Conservation (phyloP, 116 monocot genomes). For the Cymodocea nodosa region DNA sequence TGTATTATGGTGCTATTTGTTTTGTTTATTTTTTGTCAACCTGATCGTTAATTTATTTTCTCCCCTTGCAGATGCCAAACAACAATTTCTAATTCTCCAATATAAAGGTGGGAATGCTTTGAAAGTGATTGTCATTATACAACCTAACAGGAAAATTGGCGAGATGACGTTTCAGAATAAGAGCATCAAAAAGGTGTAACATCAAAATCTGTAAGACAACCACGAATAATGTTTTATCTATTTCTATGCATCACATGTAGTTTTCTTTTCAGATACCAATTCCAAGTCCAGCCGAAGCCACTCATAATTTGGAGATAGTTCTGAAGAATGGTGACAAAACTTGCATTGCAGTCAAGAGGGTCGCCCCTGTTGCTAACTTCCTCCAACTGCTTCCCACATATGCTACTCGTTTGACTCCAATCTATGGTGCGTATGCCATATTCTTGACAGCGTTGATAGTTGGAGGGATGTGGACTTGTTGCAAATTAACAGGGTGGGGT, state of each 20-base stretch:
- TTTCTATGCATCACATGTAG: background rate
- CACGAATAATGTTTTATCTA: background rate
- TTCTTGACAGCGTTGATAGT: slow-evolving; percentile 24
- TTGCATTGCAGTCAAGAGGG: slow-evolving; percentile 19
- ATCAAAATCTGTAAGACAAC: background rate
- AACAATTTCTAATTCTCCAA: background rate
- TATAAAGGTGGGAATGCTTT: background rate
- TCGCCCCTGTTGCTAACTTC: slow-evolving; percentile 7
- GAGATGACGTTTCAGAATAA: background rate
- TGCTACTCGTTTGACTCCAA: slow-evolving; percentile 38
- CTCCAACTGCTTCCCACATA: slow-evolving; percentile 27
- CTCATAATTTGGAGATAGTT: slow-evolving; percentile 12
- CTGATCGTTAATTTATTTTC: background rate
- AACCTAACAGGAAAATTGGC: background rate
- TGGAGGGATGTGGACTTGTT: slow-evolving; percentile 51
- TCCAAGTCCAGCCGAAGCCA: background rate
- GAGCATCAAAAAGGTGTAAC: background rate
- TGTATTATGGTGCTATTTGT: too few species aligned
- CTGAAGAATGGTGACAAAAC: slow-evolving; percentile 24
- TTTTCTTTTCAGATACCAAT: background rate
- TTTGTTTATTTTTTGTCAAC: too few species aligned
- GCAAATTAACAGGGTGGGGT: slow-evolving; percentile 37
- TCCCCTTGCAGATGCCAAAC: background rate
- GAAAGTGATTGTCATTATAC: background rate
- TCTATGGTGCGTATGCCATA: slow-evolving; percentile 40